phyloP scores from a whole-genome alignment of 2,329 filamentous ascomycete genomes.

The Penicillium sp. region DNA sequence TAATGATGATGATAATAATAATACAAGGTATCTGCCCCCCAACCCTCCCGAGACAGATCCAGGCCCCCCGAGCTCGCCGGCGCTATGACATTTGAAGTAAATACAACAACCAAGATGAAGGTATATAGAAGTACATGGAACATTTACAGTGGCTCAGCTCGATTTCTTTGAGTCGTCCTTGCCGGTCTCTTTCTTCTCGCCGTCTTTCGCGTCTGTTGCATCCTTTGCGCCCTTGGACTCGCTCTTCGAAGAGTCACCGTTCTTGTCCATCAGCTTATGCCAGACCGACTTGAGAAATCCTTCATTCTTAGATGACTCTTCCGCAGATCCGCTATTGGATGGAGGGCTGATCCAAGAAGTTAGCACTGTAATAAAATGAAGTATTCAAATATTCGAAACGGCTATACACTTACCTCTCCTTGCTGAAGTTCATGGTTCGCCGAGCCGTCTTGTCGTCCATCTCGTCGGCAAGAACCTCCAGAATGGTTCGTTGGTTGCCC shows the following conservation, averaged over 20 bases:
- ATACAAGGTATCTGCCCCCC: slow-evolving; percentile 26
- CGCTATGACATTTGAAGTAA: slow-evolving; percentile 44
- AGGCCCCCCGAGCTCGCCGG: slow-evolving; percentile 38
- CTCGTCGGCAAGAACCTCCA: slow-evolving; percentile 96
- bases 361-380: neutral
- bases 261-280: slow-evolving; percentile 80
- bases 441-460: slow-evolving; percentile 91
- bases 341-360: slow-evolving; percentile 22
- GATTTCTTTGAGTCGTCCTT: slow-evolving; percentile 46
- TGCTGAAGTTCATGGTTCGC: slow-evolving; percentile 82
- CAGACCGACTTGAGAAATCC: slow-evolving; percentile 92
- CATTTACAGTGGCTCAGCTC: slow-evolving; percentile 34
- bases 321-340: slow-evolving; percentile 23
- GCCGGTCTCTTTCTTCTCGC: slow-evolving; percentile 23
- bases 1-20: slow-evolving; percentile 25
- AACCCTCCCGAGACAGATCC: slow-evolving; percentile 23
- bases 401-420: slow-evolving; percentile 55
- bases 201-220: slow-evolving; percentile 19
- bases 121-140: slow-evolving; percentile 30
- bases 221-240: slow-evolving; percentile 35
- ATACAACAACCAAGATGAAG: slow-evolving; percentile 30
- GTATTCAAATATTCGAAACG: too few species aligned
- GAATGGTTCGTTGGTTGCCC: slow-evolving; percentile 85
- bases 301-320: slow-evolving; percentile 72
- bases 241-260: slow-evolving; percentile 31